A percentile compares a stretch with the other conserved stretches of the same genome.
These are phyloP conservation scores for Fusarium palustre DNA, from an alignment of 2,329 filamentous ascomycete species.

Conservation along the genomic window DNA sequence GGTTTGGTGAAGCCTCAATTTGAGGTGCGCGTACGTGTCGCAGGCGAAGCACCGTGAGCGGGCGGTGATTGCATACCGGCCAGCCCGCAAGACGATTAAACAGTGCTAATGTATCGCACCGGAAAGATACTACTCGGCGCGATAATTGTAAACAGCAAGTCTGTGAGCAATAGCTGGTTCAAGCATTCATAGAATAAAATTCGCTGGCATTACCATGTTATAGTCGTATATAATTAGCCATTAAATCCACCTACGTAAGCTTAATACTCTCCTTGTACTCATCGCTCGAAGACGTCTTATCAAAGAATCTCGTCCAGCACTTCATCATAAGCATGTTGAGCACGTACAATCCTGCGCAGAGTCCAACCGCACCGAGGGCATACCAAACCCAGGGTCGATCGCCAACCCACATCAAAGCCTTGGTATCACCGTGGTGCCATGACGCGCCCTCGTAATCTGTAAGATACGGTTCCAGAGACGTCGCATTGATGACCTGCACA, in stretches of 20 bases:
- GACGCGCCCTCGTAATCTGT: conserved; percentile 55
- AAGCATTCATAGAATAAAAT: not conserved
- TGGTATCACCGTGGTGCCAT: conserved; percentile 61
- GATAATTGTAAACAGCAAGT: not conserved
- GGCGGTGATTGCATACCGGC: not conserved
- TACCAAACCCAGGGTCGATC: conserved; percentile 51
- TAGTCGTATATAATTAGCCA: conserved; percentile 20
- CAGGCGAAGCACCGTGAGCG: not conserved
- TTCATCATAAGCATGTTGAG: conserved; percentile 32
- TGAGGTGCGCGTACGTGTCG: conserved; percentile 9
- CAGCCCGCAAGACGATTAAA: not conserved
- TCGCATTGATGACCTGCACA: conserved; percentile 48
- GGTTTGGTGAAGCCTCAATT: not conserved
- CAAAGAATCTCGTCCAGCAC: conserved; percentile 27
- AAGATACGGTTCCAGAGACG: conserved; percentile 48
- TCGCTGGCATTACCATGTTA: conserved; percentile 29
- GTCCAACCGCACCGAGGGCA: conserved; percentile 45
- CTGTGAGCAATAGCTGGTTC: not conserved
- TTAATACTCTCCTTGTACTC: conserved; percentile 38
- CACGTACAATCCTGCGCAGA: conserved; percentile 31
- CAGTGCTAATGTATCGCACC: not conserved
- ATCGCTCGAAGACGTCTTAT: conserved; percentile 12
- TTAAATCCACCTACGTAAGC: conserved; percentile 30
- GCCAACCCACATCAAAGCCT: conserved; percentile 62
- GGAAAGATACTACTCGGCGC: not conserved